Conservation (phyloP, 441 rosid genomes). For the Isatis lusitanica region DNA sequence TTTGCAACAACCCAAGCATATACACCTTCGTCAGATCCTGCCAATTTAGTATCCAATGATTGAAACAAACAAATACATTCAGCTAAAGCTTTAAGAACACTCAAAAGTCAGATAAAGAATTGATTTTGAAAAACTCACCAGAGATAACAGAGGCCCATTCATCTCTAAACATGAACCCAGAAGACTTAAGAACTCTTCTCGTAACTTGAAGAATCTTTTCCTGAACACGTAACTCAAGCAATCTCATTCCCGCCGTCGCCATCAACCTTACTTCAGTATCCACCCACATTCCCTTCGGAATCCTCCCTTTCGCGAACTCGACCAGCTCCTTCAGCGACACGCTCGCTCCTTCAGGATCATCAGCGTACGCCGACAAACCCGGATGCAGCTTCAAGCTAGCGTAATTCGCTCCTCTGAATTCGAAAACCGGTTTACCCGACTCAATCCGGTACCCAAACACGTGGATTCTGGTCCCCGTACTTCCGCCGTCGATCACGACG, state of each 20-base stretch:
- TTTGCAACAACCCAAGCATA: constrained; percentile 96
- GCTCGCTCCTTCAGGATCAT: constrained; percentile 60
- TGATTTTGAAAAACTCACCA: constrained; percentile 42
- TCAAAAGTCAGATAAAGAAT: not conserved
- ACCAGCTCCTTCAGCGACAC: constrained; percentile 60
- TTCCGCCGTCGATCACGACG: constrained; percentile 84
- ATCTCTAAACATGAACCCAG: constrained; percentile 68
- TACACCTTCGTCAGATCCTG: constrained; percentile 90
- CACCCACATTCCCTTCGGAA: constrained; percentile 59
- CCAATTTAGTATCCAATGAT: not conserved
- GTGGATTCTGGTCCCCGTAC: constrained; percentile 87
- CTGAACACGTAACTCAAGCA: constrained; percentile 54
- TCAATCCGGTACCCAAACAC: constrained; percentile 51
- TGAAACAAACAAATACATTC: not conserved
- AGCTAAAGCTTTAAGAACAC: not conserved
- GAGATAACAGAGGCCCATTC: constrained; percentile 86
- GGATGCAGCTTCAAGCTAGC: constrained; percentile 72
- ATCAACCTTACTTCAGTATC: constrained; percentile 76
- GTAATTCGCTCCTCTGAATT: constrained; percentile 50
- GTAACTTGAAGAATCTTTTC: constrained; percentile 54
- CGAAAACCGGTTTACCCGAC: constrained; percentile 48
- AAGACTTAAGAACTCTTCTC: constrained; percentile 51
- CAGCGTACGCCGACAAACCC: constrained; percentile 72
- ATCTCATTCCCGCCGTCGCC: constrained; percentile 94
- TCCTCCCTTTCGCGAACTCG: constrained; percentile 63